These are phyloP conservation scores for Pachyrhizus erosus DNA, from an alignment of 306 rosid species.

Conservation along the genomic window DNA sequence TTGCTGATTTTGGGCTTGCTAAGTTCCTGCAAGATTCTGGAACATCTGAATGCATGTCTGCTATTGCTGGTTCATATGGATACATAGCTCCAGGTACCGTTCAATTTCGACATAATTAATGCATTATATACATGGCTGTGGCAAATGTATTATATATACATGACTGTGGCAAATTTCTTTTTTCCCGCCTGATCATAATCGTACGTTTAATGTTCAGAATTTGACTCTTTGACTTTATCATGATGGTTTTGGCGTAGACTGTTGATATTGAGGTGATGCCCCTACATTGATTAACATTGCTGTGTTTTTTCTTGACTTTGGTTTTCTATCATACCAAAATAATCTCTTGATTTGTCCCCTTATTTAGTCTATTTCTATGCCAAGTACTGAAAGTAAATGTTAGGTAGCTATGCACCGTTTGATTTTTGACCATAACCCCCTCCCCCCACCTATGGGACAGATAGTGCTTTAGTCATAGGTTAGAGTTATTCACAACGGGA, in stretches of 20 bases:
- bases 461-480: neutral
- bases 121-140: conserved; percentile 8
- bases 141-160: neutral
- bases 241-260: conserved; percentile 40
- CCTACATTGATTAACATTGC: conserved; percentile 38
- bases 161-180: conserved; percentile 18
- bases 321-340: conserved; percentile 10
- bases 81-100: conserved; percentile 93
- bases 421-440: conserved; percentile 45
- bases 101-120: conserved; percentile 34
- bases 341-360: conserved; percentile 23
- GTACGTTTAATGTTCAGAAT: conserved; percentile 27
- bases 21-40: conserved; percentile 98
- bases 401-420: conserved; percentile 43
- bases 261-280: conserved; percentile 40
- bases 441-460: conserved; percentile 39
- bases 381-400: conserved; percentile 47
- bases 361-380: conserved; percentile 24
- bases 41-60: conserved; percentile 98
- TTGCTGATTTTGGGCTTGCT: conserved; percentile 99
- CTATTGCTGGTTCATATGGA: conserved; percentile 98
- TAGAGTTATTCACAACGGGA: conserved; percentile 23
- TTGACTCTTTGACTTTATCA: conserved; percentile 40
- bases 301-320: conserved; percentile 47
- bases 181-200: conserved; percentile 35